Evolutionary conservation across 2,329 filamentous ascomycete genomes (phyloP).

Genomic region (Monilinia vaccinii-corymbosi): DNA sequence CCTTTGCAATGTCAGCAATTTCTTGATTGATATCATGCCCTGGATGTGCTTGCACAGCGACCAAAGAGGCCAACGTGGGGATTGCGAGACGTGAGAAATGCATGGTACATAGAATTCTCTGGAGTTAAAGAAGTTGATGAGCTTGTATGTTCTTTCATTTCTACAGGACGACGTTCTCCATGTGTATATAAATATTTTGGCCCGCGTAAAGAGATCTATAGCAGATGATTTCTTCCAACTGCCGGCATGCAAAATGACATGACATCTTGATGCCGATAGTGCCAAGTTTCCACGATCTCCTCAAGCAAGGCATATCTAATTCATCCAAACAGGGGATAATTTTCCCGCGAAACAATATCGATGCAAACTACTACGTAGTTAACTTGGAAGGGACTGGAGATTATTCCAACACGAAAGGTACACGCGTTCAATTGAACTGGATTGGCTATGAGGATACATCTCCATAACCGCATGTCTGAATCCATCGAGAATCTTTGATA

Average conservation of each 20-base stretch:
- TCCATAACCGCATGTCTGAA: neutral
- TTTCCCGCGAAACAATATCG: neutral
- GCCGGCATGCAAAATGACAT: neutral
- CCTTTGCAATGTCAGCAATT: neutral
- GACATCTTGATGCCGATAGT: neutral
- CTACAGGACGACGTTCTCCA: neutral
- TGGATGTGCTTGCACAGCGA: conserved; percentile 4
- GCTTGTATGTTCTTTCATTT: neutral
- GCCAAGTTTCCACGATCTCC: neutral
- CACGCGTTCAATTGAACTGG: neutral
- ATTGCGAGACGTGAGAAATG: conserved; percentile 4
- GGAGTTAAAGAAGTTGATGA: neutral
- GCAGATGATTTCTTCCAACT: neutral
- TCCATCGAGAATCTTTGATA: neutral
- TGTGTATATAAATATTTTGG: neutral
- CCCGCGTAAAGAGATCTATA: neutral
- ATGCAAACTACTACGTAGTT: neutral
- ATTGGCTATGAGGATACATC: neutral
- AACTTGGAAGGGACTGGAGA: neutral
- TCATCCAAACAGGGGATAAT: neutral
- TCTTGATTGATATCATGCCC: conserved; percentile 2
- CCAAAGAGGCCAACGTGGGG: neutral
- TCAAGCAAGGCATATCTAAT: neutral
- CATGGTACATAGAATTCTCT: neutral
- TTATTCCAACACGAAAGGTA: neutral